These are phyloP conservation scores for Cladophialophora chaetospira DNA, from an alignment of 2,329 filamentous ascomycete species.

Conservation along the genomic window DNA sequence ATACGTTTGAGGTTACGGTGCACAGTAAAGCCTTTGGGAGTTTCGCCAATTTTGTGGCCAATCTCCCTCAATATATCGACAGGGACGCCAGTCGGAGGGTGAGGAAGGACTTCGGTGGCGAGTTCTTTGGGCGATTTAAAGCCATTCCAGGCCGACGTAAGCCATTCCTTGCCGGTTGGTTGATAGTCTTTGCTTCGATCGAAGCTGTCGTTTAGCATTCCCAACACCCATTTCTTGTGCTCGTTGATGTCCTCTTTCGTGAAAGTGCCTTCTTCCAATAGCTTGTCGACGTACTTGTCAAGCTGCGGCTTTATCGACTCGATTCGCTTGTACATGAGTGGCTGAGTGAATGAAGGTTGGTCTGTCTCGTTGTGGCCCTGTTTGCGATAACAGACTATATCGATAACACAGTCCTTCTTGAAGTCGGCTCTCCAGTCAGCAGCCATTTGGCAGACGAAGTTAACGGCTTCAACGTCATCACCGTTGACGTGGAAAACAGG, in stretches of 20 bases:
- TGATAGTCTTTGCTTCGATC: slow-evolving; percentile 96
- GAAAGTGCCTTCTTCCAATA: slow-evolving; percentile 89
- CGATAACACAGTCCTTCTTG: slow-evolving; percentile 96
- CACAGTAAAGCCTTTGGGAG: slow-evolving; percentile 81
- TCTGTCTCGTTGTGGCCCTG: slow-evolving; percentile 99
- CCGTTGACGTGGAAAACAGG: slow-evolving; percentile 99
- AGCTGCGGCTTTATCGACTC: slow-evolving; percentile 79
- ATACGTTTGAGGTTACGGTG: slow-evolving; percentile 99
- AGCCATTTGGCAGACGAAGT: slow-evolving; percentile 95
- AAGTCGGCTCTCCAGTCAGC: slow-evolving; percentile 98
- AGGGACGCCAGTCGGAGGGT: slow-evolving; percentile 82
- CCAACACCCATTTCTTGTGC: slow-evolving; percentile 99
- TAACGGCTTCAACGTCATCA: slow-evolving; percentile 96
- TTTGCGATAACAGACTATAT: slow-evolving; percentile 98
- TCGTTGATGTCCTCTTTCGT: slow-evolving; percentile 97
- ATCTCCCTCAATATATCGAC: slow-evolving; percentile 75
- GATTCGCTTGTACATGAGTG: slow-evolving; percentile 99
- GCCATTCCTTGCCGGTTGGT: slow-evolving; percentile 95
- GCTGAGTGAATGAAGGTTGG: slow-evolving; percentile 99
- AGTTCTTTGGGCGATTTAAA: slow-evolving; percentile 99
- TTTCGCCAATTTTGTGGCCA: slow-evolving; percentile 73
- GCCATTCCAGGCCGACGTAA: slow-evolving; percentile 97
- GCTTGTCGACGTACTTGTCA: slow-evolving; percentile 87
- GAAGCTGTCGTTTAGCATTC: slow-evolving; percentile 97
- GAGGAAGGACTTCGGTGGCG: slow-evolving; percentile 88